A percentile compares a stretch with the other conserved stretches of the same genome.
These are phyloP conservation scores for Yamadazyma sp. DNA, from an alignment of 805 yeast species.

Conservation along the genomic window DNA sequence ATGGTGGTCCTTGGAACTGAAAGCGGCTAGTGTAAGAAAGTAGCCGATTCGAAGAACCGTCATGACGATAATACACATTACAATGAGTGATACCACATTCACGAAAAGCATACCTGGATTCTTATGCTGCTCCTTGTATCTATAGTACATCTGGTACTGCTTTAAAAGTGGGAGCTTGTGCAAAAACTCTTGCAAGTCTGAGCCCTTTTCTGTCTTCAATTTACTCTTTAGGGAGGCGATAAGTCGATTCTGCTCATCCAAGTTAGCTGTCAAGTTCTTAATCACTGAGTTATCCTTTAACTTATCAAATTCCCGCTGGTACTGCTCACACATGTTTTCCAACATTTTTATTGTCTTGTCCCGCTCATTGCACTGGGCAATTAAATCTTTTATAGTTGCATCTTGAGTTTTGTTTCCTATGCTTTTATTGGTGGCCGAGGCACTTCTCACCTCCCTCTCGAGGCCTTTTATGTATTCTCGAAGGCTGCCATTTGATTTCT, in stretches of 20 bases:
- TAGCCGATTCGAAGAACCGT: slow-evolving; percentile 19
- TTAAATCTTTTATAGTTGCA: slow-evolving; percentile 18
- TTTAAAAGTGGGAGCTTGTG: slow-evolving; percentile 29
- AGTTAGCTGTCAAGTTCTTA: slow-evolving; percentile 16
- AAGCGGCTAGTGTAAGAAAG: slow-evolving; percentile 14
- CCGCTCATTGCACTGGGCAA: slow-evolving; percentile 17
- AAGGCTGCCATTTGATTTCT: slow-evolving; percentile 18
- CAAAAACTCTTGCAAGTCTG: slow-evolving; percentile 17
- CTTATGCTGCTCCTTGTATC: slow-evolving; percentile 25
- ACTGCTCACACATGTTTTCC: slow-evolving; percentile 20
- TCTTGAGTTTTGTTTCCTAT: too few relatives aligned
- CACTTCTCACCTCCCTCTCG: slow-evolving; percentile 14
- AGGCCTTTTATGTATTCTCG: slow-evolving; percentile 18
- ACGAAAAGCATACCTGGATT: slow-evolving; percentile 20
- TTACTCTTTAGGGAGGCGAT: slow-evolving; percentile 19
- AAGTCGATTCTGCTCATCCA: slow-evolving; percentile 24
- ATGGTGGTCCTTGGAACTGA: slow-evolving; percentile 1
- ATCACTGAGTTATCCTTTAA: slow-evolving; percentile 13
- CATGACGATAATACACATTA: slow-evolving; percentile 21
- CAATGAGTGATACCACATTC: slow-evolving; percentile 23
- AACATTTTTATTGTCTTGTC: slow-evolving; percentile 20
- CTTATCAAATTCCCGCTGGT: slow-evolving; percentile 18
- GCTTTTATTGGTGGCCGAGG: not conserved
- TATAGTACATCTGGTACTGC: slow-evolving; percentile 26
- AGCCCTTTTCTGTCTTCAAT: slow-evolving; percentile 12